phyloP scores from a whole-genome alignment of 78 protist genomes.

The Dictyostelium firmibasis region DNA sequence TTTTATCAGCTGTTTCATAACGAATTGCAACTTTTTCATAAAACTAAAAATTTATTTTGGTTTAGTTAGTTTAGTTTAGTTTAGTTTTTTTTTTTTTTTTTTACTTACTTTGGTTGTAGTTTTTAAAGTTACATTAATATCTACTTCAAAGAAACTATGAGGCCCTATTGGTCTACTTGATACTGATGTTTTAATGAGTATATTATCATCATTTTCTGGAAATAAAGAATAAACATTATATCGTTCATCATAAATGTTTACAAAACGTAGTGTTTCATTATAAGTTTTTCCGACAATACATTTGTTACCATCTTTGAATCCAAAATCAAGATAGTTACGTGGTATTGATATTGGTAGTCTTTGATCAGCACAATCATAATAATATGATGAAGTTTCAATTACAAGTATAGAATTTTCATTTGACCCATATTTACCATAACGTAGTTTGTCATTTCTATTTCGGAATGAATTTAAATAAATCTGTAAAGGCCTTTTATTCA shows the following conservation, averaged over 20 bases:
- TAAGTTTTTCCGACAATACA: not conserved
- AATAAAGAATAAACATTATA: not conserved
- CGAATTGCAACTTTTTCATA: not conserved
- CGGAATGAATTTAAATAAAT: not conserved
- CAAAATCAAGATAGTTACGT: not conserved
- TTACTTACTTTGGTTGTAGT: not conserved
- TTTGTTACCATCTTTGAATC: not conserved
- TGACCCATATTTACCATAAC: not conserved
- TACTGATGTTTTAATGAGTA: not conserved
- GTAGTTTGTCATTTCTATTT: not conserved
- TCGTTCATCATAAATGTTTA: not conserved
- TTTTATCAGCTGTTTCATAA: not conserved
- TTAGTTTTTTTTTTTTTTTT: not conserved
- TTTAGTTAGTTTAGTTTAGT: no score
- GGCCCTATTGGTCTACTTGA: not conserved
- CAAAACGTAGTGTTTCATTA: not conserved
- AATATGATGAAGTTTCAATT: not conserved
- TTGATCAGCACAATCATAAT: not conserved
- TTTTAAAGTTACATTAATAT: not conserved
- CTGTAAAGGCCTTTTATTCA: not conserved
- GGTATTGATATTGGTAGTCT: not conserved
- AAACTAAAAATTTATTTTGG: not conserved
- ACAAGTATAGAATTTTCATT: not conserved
- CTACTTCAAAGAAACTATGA: not conserved
- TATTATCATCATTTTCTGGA: not conserved